phyloP scores from a whole-genome alignment of 345 rosid species.

The Eucalyptus paniculata region DNA sequence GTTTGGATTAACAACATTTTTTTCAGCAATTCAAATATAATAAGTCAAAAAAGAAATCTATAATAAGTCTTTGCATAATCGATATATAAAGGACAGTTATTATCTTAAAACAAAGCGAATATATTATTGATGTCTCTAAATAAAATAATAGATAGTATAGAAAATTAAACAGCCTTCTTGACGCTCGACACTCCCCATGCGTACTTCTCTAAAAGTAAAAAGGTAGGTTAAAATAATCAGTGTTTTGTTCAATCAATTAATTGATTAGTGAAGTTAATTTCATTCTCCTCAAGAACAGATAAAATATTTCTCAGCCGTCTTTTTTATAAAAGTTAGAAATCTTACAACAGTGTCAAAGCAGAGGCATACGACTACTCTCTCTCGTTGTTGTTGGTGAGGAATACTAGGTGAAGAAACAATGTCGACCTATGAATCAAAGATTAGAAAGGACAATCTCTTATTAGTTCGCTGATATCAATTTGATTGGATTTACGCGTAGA shows the following conservation, averaged over 20 bases:
- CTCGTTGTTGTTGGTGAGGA: neutral
- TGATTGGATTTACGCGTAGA: neutral
- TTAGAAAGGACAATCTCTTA: neutral
- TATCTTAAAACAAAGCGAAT: neutral
- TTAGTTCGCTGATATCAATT: neutral
- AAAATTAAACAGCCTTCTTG: neutral
- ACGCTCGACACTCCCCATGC: neutral
- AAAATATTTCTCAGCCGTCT: neutral
- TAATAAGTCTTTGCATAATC: neutral
- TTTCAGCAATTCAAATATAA: neutral
- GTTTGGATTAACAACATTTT: neutral
- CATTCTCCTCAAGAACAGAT: neutral
- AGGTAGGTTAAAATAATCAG: neutral
- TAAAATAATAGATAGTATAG: neutral
- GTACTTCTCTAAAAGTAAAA: neutral
- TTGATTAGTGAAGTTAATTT: neutral
- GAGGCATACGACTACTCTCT: neutral
- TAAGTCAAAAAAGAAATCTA: neutral
- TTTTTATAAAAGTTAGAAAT: neutral
- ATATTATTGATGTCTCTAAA: neutral
- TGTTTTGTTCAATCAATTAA: neutral
- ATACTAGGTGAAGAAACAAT: neutral
- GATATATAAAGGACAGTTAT: neutral
- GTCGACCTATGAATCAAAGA: neutral
- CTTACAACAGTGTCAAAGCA: neutral